Percentiles rank a stretch among this genome's conserved stretches.
phyloP scores from a whole-genome alignment of 257 asterid species.

The Solanum piurae region DNA sequence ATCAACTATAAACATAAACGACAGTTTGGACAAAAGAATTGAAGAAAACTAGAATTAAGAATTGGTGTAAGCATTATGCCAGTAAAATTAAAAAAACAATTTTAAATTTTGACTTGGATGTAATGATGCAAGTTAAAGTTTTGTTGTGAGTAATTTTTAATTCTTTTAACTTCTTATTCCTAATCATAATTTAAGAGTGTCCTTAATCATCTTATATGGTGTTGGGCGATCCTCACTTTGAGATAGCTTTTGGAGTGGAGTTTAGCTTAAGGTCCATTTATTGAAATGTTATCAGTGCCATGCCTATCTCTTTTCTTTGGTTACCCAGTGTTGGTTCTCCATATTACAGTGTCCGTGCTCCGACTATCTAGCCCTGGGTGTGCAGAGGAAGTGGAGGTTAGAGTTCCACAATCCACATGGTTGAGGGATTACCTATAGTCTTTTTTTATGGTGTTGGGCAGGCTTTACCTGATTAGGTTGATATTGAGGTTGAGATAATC shows the following conservation, averaged over 20 bases:
- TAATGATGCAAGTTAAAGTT: not conserved
- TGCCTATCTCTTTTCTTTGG: not conserved
- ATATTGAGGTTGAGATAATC: not conserved
- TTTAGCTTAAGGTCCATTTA: not conserved
- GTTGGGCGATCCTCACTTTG: not conserved
- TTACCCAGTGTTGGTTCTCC: not conserved
- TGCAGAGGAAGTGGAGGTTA: not conserved
- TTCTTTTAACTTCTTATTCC: not conserved
- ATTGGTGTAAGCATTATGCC: not conserved
- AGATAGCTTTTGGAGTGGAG: not conserved
- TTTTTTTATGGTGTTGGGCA: not conserved
- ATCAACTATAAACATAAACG: not conserved
- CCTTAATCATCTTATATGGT: not conserved
- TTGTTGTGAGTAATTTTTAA: not conserved
- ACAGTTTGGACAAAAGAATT: not conserved
- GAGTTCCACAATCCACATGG: not conserved
- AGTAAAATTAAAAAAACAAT: not conserved
- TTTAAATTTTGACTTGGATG: not conserved
- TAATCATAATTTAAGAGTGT: not conserved
- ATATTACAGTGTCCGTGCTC: not conserved
- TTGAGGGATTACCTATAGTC: not conserved
- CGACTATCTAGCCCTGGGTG: not conserved
- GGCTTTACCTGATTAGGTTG: not conserved
- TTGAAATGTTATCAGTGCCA: not conserved
- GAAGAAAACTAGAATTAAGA: not conserved